phyloP scores from a whole-genome alignment of 2,329 filamentous ascomycete species.

The Scolecobasidium constrictum region DNA sequence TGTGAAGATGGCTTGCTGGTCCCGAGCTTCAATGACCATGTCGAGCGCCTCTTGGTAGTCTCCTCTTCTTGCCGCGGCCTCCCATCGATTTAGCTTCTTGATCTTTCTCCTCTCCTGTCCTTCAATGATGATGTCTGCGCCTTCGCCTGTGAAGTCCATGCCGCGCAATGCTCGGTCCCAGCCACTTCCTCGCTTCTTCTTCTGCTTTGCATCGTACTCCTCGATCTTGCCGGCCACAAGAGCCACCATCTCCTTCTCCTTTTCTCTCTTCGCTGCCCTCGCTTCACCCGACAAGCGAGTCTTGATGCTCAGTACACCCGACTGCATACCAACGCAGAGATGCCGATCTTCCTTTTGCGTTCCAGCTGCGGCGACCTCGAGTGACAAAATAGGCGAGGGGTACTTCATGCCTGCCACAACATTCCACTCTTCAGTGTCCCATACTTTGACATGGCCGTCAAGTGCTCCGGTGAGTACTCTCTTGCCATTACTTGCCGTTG shows the following conservation, averaged over 20 bases:
- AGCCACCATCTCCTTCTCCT: slow-evolving; percentile 75
- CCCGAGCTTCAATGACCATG: slow-evolving; percentile 47
- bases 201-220: slow-evolving; percentile 60
- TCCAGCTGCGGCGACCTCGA: slow-evolving; percentile 70
- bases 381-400: slow-evolving; percentile 75
- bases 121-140: slow-evolving; percentile 79
- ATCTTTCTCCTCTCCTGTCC: slow-evolving; percentile 53
- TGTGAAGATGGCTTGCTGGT: slow-evolving; percentile 47
- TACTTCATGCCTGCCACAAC: slow-evolving; percentile 94
- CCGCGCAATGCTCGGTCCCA: slow-evolving; percentile 54
- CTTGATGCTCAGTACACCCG: slow-evolving; percentile 79
- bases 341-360: slow-evolving; percentile 72
- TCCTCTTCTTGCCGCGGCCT: slow-evolving; percentile 67
- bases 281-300: slow-evolving; percentile 80
- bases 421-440: slow-evolving; percentile 90
- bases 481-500: slow-evolving; percentile 67
- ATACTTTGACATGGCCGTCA: slow-evolving; percentile 95
- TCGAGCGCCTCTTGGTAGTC: slow-evolving; percentile 72
- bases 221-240: slow-evolving; percentile 68
- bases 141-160: slow-evolving; percentile 67
- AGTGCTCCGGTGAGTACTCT: slow-evolving; percentile 79
- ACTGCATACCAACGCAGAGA: slow-evolving; percentile 89
- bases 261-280: slow-evolving; percentile 63
- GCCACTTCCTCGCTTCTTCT: slow-evolving; percentile 47
- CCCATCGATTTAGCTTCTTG: slow-evolving; percentile 65